These are phyloP conservation scores for Phytopythium montanum DNA, from an alignment of 352 stramenopile species.

Conservation along the genomic window DNA sequence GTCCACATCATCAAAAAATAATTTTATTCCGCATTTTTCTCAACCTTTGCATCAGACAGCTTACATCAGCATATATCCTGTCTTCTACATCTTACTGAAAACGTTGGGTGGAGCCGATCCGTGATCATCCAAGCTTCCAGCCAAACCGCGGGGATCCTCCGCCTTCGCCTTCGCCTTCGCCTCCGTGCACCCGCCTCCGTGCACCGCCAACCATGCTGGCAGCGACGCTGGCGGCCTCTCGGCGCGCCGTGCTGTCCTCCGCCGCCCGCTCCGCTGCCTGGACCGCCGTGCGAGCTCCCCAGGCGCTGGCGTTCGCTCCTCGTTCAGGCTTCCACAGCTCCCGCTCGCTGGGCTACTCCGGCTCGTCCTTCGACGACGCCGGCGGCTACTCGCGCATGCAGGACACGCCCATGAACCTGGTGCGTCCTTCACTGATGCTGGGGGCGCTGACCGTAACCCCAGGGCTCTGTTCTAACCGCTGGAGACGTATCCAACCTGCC, in stretches of 20 bases:
- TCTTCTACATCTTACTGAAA: background rate
- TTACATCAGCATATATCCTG: too few species aligned
- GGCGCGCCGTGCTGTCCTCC: slow-evolving; percentile 3
- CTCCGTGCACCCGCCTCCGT: background rate
- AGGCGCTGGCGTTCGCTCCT: background rate
- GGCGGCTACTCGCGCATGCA: slow-evolving; percentile 33
- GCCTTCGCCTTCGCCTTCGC: background rate
- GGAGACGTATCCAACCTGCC: too few species aligned
- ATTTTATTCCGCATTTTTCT: too few species aligned
- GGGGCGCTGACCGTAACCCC: background rate
- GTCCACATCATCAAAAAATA: too few species aligned
- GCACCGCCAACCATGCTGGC: slow-evolving; percentile 18
- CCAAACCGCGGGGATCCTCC: too few species aligned
- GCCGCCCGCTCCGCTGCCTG: slow-evolving; percentile 3
- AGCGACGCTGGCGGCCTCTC: slow-evolving; percentile 14
- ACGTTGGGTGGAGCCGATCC: background rate
- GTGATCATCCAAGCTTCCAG: background rate
- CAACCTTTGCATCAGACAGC: too few species aligned
- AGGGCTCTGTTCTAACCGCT: too few species aligned
- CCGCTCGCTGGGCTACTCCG: slow-evolving; percentile 16
- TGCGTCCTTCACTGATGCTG: slow-evolving; percentile 14
- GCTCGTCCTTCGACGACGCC: slow-evolving; percentile 37
- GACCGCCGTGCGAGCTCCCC: slow-evolving; percentile 12
- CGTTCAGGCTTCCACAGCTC: slow-evolving; percentile 22
- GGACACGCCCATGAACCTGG: slow-evolving; percentile 50